These are phyloP conservation scores for Fusarium nurragi DNA, from an alignment of 2,329 filamentous ascomycete species.

Conservation along the genomic window DNA sequence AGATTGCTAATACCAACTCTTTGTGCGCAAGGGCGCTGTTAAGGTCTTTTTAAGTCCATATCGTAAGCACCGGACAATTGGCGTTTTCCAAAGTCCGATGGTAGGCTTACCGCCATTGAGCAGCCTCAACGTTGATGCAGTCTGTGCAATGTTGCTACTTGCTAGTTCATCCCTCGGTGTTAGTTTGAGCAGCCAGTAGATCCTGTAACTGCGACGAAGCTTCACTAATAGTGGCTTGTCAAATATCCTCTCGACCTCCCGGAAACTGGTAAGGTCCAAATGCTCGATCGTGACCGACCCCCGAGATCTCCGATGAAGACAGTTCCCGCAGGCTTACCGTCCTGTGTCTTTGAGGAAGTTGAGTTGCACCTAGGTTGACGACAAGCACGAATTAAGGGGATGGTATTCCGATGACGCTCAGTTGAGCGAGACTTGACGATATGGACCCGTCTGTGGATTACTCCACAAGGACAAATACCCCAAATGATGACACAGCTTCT, in stretches of 20 bases:
- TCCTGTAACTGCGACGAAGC: constrained; percentile 17
- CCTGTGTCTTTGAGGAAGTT: neutral
- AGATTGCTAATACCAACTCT: neutral
- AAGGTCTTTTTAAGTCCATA: constrained; percentile 4
- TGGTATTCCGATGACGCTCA: neutral
- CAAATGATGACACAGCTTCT: too few relatives aligned
- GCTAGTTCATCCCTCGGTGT: neutral
- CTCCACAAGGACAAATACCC: neutral
- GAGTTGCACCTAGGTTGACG: neutral
- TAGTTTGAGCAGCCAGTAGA: neutral
- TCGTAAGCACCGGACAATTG: constrained; percentile 13
- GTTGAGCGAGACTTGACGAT: neutral
- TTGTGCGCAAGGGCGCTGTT: neutral
- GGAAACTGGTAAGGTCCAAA: constrained; percentile 33
- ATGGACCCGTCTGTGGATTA: neutral
- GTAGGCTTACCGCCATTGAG: neutral
- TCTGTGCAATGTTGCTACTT: neutral
- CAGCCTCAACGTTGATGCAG: neutral
- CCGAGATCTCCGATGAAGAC: constrained; percentile 33
- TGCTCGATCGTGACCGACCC: neutral
- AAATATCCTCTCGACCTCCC: constrained; percentile 9
- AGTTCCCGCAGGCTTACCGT: constrained; percentile 27
- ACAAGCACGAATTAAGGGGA: too few relatives aligned
- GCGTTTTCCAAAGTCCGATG: constrained; percentile 29
- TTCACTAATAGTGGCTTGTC: constrained; percentile 11